These are phyloP conservation scores for Comarum palustre DNA, from an alignment of 306 rosid genomes.

Conservation along the genomic window DNA sequence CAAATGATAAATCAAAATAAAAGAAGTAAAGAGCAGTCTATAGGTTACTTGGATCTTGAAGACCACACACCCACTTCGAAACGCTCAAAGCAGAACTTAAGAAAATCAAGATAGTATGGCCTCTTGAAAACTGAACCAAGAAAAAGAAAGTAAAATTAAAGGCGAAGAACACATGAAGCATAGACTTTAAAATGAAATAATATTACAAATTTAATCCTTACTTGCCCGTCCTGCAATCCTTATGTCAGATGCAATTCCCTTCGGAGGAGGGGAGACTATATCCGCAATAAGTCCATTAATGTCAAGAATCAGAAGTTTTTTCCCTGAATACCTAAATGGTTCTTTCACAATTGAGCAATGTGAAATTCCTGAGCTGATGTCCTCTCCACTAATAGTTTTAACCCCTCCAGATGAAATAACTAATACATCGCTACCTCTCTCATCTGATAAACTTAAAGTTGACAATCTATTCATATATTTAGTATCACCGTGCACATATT, in stretches of 20 bases:
- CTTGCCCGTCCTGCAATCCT: conserved; percentile 47
- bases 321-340: conserved; percentile 32
- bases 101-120: conserved; percentile 69
- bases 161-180: conserved; percentile 1
- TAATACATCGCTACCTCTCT: conserved; percentile 17
- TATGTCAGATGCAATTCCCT: conserved; percentile 48
- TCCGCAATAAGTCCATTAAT: conserved; percentile 78
- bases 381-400: conserved; percentile 26
- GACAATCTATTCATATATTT: conserved; percentile 20
- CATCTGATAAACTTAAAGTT: conserved; percentile 11
- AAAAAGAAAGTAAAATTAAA: conserved; percentile 25
- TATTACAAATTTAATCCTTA: conserved; percentile 27
- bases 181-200: conserved; percentile 10
- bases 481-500: conserved; percentile 19
- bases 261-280: conserved; percentile 57
- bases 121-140: conserved; percentile 74
- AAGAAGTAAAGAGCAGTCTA: conserved; percentile 17
- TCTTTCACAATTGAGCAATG: conserved; percentile 33
- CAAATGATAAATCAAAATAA: background rate
- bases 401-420: conserved; percentile 18
- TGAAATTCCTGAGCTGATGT: conserved; percentile 14
- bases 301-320: conserved; percentile 81
- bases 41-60: conserved; percentile 64
- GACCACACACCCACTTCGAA: conserved; percentile 94
- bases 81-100: conserved; percentile 75